Conservation (phyloP, 345 rosid species). For the Citrus maxima region DNA sequence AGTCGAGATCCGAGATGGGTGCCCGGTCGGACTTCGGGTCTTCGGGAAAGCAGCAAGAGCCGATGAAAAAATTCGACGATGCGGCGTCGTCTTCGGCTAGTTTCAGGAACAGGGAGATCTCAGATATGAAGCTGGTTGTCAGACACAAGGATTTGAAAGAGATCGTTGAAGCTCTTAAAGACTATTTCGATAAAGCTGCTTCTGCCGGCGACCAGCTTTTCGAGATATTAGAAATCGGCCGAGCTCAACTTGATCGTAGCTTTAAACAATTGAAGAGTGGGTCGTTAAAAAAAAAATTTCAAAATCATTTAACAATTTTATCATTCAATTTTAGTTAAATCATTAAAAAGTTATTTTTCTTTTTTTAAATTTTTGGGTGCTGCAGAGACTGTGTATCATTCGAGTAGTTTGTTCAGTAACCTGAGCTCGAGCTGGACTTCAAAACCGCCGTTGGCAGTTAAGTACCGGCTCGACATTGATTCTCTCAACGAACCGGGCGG, state of each 20-base stretch:
- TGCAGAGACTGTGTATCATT: constrained; percentile 93
- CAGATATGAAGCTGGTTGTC: constrained; percentile 74
- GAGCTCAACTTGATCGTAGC: constrained; percentile 92
- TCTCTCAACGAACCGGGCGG: constrained; percentile 57
- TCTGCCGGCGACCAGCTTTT: constrained; percentile 76
- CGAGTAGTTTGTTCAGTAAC: constrained; percentile 78
- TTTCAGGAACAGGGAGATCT: constrained; percentile 49
- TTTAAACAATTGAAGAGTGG: constrained; percentile 87
- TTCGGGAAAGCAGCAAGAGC: constrained; percentile 25
- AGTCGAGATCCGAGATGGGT: constrained; percentile 69
- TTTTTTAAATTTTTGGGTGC: not conserved
- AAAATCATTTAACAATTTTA: not conserved
- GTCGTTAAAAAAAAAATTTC: not conserved
- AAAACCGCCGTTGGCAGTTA: constrained; percentile 91
- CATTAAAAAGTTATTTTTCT: not conserved
- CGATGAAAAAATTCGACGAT: constrained; percentile 38
- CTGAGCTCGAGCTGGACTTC: constrained; percentile 96
- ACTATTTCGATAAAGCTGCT: constrained; percentile 82
- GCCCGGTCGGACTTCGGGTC: constrained; percentile 63
- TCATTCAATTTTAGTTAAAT: not conserved
- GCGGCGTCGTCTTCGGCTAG: constrained; percentile 51
- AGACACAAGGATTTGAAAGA: constrained; percentile 93
- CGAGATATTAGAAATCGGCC: constrained; percentile 78
- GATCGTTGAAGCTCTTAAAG: constrained; percentile 77
- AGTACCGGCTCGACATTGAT: constrained; percentile 68